Base-by-base conservation (phyloP, 495 filamentous ascomycete species). In the Annulohypoxylon nitens region DNA sequence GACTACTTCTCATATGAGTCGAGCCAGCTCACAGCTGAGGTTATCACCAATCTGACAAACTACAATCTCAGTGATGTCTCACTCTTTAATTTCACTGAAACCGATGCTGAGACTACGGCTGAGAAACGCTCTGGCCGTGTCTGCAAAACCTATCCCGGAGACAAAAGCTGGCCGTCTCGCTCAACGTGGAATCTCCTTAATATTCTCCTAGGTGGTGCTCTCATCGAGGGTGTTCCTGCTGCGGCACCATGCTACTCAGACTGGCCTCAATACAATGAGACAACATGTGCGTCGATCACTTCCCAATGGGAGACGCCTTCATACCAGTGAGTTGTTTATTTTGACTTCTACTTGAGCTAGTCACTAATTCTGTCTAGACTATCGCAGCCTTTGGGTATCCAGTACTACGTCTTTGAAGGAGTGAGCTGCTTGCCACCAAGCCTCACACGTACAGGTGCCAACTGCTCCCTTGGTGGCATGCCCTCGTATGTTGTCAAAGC, bases 131-230 rank as follows among this genome's bases (percentile, higher is more conserved):
- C 59, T 5, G 20, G 39, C 8, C 61, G 61, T 20, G 34, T 61
- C 51, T 89, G 87, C 83, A 88, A 86, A 75, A 58, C 78, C 26
- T 82, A 84, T 62, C 87, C 87, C 0, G 85, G 85, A 18, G 85
- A 88, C 43, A 41, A 53, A 7, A 14, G 37, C 8, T 88, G 86
- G 85, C 86, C 87, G 0, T 67, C 76, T 7, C 16, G 68, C 3
- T 51, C 57, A 4, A 65, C 73, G n/a, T 89, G 86, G 87, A 64
- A 71, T 7, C 53, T 80, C 3, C 80, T 89, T 33, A 82, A 87
- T 71, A 43, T 76, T 6, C 69, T 83, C 1, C 69, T 84, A 20
- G 85, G 80, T 14, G 85, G 83, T 33, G 79, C 83, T 10, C 76
- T 90, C 9, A 84, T 85, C 60, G 81, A 87, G 68, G 86, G 83